Evolutionary conservation across 2,329 filamentous ascomycete genomes (phyloP).

Genomic region (Pseudocercospora musae): DNA sequence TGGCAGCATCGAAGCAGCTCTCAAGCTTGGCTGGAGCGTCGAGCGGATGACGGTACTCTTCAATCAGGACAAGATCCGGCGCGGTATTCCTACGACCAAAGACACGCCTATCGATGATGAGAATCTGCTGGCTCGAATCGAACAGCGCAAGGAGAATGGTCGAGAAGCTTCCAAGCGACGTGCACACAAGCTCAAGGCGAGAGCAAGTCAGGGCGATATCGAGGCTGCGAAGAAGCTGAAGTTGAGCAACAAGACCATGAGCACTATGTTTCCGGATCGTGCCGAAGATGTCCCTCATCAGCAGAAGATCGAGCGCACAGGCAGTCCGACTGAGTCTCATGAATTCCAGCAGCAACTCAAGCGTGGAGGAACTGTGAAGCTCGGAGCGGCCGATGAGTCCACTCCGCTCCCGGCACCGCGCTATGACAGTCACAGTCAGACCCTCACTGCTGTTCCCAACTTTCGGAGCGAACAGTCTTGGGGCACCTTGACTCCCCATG

Average conservation of each 20-base stretch:
- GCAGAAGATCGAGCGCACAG: neutral
- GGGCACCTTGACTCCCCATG: neutral
- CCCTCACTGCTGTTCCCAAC: neutral
- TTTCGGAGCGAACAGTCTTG: neutral
- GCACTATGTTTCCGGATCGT: slow-evolving; percentile 5
- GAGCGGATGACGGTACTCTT: slow-evolving; percentile 18
- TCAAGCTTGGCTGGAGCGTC: slow-evolving; percentile 20
- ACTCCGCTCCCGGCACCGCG: neutral
- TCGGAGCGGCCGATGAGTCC: neutral
- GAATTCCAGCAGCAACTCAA: neutral
- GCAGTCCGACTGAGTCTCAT: neutral
- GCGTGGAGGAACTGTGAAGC: neutral
- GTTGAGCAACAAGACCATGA: slow-evolving; percentile 14
- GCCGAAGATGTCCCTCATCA: neutral
- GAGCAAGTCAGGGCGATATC: slow-evolving; percentile 8
- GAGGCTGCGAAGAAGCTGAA: slow-evolving; percentile 20
- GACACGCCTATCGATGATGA: slow-evolving; percentile 14
- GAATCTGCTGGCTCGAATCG: slow-evolving; percentile 11
- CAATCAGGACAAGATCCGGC: slow-evolving; percentile 14
- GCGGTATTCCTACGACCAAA: neutral
- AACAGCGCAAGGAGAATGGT: slow-evolving; percentile 10
- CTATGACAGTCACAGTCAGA: neutral
- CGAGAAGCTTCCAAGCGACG: slow-evolving; percentile 12
- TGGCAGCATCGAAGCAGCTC: slow-evolving; percentile 16
- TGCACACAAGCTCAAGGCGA: slow-evolving; percentile 10